Evolutionary conservation across 1,284 basidiomycete species (phyloP), one percentile per base, ranked within the genome.

Genomic region (Microbotryomycetes sp.): DNA sequence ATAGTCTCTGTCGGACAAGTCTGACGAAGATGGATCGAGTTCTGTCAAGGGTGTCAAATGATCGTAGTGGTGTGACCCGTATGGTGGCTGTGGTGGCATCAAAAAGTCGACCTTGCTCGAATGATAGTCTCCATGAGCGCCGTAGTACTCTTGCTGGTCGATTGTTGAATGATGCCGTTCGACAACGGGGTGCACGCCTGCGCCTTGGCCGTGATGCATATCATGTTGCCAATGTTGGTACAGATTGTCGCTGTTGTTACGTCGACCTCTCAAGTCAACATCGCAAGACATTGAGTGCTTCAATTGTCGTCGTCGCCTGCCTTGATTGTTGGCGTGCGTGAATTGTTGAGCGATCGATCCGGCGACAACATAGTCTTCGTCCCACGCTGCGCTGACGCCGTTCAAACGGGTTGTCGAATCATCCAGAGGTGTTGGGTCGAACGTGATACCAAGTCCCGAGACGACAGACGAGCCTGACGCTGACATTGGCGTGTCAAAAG

Each of bases 391-490:
- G 19, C 36, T 42, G 9, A 42, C 12, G 19, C 19, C 36, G 36
- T 42, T 19, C 9, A 12, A 42, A 9, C 9, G 36, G 12, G 36
- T 9, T 19, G 19, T 19, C 9, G 36, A 42, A 12, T 19, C 36
- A 19, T 42, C 36, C 19, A 9, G 36, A 12, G 12, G 12, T 42
- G 9, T 19, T 12, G 19, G 36, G 29, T 59, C 58, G 51, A 68
- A 65, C 22, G 63, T 60, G 59, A 68, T 68, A 7, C 66, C 66
- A 4, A 68, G 52, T 14, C 66, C 66, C 2, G 60, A 58, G 23
- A 62, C 50, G 31, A 52, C 55, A n/a, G 19, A 31, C n/a, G 47
- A 32, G 29, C 29, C 47, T 14, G 58, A 48, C 7, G 54, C 32
- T 15, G 31, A 25, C 3, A 22, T 26, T n/a, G n/a, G n/a, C n/a